Base-by-base conservation (phyloP, 345 rosid species). In the Eucalyptus albens region DNA sequence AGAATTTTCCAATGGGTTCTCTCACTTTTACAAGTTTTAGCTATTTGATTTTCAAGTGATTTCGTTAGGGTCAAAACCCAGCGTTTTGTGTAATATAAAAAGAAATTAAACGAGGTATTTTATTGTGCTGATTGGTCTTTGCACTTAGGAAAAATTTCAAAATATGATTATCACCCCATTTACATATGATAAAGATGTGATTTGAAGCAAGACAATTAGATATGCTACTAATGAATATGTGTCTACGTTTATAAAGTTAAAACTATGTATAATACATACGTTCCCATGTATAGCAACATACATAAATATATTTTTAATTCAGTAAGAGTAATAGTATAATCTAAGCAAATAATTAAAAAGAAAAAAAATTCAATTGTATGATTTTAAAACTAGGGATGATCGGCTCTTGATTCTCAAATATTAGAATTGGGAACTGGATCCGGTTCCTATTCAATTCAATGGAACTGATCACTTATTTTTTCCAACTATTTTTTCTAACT, bases 401-500 rank as follows among this genome's bases (percentile, higher is more conserved):
- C 0, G 0, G 24, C 19, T 53, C 56, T 0, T 2, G 0, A 0
- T 8, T 19, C 11, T 53, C 59, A 53, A 19, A 19, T 0, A 8
- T 53, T 0, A 8, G 0, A 53, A 53, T 0, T 0, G 5, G 0
- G 59, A 11, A 53, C 1, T 8, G 0, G 59, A 53, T 53, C 1
- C 0, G 3, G 0, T 51, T 50, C 0, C 7, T 1, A 2, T 53
- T 53, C 10, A 0, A 0, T 53, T 0, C 0, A 53, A 53, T 8
- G 10, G 24, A 53, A 53, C 0, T 1, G 1, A 8, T 53, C 1
- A 19, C 24, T 53, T 53, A 53, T 19, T 53, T 53, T 1, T 51
- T 16, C 9, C 0, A 8, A 51, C 4, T 51, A 6, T 50, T 53
- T 53, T 53, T 19, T 53, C 10, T 22, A 53, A 53, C 10, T 53